These are phyloP conservation scores for Fusarium torreyae DNA, from an alignment of 2,329 filamentous ascomycete species.

Conservation along the genomic window DNA sequence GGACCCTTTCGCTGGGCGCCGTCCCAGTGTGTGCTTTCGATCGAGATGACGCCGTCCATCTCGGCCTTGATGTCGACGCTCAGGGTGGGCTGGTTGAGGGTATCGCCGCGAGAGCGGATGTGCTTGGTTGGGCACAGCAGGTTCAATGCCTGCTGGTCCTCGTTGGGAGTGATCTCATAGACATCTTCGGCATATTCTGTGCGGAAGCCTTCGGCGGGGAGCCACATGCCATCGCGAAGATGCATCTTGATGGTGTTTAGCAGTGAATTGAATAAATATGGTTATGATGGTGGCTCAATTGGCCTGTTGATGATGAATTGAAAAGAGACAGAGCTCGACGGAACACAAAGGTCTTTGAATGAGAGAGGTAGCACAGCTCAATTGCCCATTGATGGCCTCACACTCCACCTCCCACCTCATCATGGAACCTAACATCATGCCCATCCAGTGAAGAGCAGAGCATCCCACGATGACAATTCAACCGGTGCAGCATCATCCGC, in stretches of 20 bases:
- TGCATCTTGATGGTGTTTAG: conserved; percentile 46
- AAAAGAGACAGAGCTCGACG: conserved; percentile 1
- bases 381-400: conserved; percentile 13
- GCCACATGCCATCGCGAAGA: conserved; percentile 69
- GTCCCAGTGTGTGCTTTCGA: conserved; percentile 59
- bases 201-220: conserved; percentile 71
- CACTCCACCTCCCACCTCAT: conserved; percentile 34
- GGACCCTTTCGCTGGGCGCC: conserved; percentile 57
- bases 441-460: background rate
- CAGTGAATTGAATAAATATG: background rate
- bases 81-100: conserved; percentile 69
- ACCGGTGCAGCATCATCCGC: conserved; percentile 20
- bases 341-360: conserved; percentile 29
- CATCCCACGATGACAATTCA: conserved; percentile 39
- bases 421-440: conserved; percentile 32
- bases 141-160: conserved; percentile 63
- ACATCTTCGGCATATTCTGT: conserved; percentile 78
- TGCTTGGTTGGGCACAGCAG: conserved; percentile 70
- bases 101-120: conserved; percentile 68
- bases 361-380: background rate
- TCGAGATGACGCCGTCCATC: conserved; percentile 58
- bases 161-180: conserved; percentile 62
- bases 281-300: conserved; percentile 11
- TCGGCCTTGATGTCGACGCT: conserved; percentile 59
- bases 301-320: conserved; percentile 11